Conservation (phyloP, 108 stramenopile species). For the Cyclostephanos tholiformis region DNA sequence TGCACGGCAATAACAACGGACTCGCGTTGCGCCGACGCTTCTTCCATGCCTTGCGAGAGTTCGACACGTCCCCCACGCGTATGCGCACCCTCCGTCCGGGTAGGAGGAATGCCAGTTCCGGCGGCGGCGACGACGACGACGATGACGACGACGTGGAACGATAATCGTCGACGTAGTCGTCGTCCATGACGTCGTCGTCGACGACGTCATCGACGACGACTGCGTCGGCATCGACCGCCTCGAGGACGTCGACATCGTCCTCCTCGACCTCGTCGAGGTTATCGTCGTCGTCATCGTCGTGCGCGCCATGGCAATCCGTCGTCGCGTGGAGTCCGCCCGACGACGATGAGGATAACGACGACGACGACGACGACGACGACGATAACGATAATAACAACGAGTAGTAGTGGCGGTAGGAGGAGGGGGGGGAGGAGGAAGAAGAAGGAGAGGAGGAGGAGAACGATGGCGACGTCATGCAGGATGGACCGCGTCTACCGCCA, state of each 20-base stretch:
- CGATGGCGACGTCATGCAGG: too few relatives aligned
- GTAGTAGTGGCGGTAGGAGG: too few relatives aligned
- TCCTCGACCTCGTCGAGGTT: background rate
- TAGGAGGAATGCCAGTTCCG: constrained; percentile 39
- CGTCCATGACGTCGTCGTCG: background rate
- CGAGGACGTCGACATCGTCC: background rate
- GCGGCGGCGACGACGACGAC: background rate
- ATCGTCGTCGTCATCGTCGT: background rate
- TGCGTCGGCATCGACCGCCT: background rate
- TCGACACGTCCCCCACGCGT: constrained; percentile 73
- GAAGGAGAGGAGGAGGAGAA: too few relatives aligned
- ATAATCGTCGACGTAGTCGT: too few relatives aligned
- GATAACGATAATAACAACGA: too few relatives aligned
- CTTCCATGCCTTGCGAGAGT: constrained; percentile 89
- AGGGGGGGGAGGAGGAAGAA: too few relatives aligned
- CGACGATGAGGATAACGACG: too few relatives aligned
- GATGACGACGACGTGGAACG: background rate
- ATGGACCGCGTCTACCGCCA: too few relatives aligned
- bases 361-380: too few relatives aligned
- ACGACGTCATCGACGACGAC: background rate
- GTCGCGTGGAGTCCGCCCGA: background rate
- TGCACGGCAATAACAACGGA: constrained; percentile 80
- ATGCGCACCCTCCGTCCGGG: constrained; percentile 71
- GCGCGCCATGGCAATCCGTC: background rate
- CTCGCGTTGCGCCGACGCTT: constrained; percentile 82